Evolutionary conservation across 2,329 filamentous ascomycete genomes (phyloP).

Genomic region (Arthrobotrys conoides): DNA sequence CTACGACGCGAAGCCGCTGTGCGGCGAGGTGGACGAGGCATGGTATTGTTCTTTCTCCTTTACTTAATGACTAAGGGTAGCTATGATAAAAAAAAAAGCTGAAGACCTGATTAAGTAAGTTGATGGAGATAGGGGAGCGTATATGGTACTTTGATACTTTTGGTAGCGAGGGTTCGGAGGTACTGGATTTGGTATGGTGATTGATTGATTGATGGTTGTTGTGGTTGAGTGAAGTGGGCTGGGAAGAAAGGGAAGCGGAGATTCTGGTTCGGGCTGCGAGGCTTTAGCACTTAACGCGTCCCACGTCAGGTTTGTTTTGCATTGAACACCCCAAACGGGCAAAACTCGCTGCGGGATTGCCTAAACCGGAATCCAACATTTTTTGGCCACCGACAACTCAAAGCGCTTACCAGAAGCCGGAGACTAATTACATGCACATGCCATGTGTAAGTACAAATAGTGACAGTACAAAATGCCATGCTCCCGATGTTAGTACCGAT

Average conservation of each 20-base stretch:
- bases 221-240: constrained; percentile 11
- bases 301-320: constrained; percentile 13
- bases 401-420: neutral
- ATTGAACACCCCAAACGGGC: constrained; percentile 8
- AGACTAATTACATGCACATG: no score
- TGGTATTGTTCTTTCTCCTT: constrained; percentile 8
- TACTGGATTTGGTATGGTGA: constrained; percentile 41
- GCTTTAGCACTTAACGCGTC: constrained; percentile 21
- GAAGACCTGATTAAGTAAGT: constrained; percentile 9
- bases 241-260: constrained; percentile 25
- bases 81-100: neutral
- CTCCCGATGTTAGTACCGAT: no score
- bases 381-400: neutral
- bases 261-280: neutral
- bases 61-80: neutral
- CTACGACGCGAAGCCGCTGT: constrained; percentile 55
- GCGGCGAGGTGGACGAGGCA: constrained; percentile 59
- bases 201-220: neutral
- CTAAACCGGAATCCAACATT: constrained; percentile 22
- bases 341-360: neutral
- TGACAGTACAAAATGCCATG: no score
- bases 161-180: constrained; percentile 1
- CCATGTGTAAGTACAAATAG: no score
- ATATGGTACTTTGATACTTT: neutral
- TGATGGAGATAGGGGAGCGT: constrained; percentile 5